Evolutionary conservation across 23 red algal species (phyloP).

Genomic region (Gracilaria caudata): DNA sequence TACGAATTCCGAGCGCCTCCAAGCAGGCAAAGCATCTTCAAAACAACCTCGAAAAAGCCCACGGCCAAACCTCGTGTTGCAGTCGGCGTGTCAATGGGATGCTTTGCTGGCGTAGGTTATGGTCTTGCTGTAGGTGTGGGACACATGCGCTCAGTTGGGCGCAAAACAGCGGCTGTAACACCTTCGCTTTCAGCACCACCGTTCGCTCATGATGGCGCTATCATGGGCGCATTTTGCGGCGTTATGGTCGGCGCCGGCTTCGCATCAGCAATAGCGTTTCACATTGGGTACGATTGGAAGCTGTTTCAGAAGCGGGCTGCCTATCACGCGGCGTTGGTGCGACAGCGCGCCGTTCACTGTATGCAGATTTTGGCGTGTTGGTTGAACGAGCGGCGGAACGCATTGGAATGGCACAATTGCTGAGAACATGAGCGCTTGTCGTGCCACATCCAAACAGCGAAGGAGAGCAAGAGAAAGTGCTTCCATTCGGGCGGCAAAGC

Average conservation of each 20-base stretch:
- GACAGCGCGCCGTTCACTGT: not conserved
- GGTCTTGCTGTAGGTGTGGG: conserved; percentile 85
- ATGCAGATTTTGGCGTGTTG: not conserved
- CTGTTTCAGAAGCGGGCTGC: conserved; percentile 35
- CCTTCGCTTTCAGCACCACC: conserved; percentile 44
- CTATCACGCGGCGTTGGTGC: not conserved
- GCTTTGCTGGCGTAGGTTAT: conserved; percentile 82
- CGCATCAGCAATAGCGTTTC: conserved; percentile 57
- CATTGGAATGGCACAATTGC: not conserved
- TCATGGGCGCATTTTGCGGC: conserved; percentile 87
- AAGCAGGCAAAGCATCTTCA: not conserved
- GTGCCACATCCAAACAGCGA: conserved; percentile 42
- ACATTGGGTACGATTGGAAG: conserved; percentile 83
- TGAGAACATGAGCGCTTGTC: conserved; percentile 1
- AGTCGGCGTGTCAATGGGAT: conserved; percentile 81
- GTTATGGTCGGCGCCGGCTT: conserved; percentile 74
- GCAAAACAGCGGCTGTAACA: conserved; percentile 51
- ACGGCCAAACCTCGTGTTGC: conserved; percentile 52
- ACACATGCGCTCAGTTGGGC: conserved; percentile 28
- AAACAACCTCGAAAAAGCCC: conserved; percentile 4
- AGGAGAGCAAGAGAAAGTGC: not conserved
- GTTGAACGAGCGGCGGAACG: not conserved
- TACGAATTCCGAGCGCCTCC: not conserved
- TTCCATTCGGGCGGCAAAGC: not conserved
- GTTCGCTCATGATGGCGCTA: conserved; percentile 84